These are phyloP conservation scores for Plasmodium vivax DNA, from an alignment of 169 alveolate species.

Conservation along the genomic window DNA sequence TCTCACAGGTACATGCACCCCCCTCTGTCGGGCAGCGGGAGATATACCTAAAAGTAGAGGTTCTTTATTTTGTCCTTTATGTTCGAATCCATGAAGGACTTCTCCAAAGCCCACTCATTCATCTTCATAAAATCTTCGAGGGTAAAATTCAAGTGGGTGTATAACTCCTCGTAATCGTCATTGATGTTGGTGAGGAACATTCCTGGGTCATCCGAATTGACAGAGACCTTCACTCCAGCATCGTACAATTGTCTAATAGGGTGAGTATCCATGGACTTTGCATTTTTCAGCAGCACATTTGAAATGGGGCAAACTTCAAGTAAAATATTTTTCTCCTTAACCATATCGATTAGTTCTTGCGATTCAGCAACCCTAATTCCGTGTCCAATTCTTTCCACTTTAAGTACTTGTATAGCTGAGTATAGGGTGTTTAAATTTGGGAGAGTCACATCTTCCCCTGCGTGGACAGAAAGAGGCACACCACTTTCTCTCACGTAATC, in stretches of 20 bases:
- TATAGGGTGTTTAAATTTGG: conserved; percentile 74
- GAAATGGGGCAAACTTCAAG: conserved; percentile 77
- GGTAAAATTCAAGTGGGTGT: conserved; percentile 62
- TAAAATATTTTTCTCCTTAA: conserved; percentile 67
- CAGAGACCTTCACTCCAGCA: conserved; percentile 77
- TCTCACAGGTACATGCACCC: not conserved
- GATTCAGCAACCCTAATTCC: conserved; percentile 77
- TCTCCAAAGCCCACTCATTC: conserved; percentile 78
- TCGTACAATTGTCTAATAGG: conserved; percentile 76
- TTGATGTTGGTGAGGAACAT: conserved; percentile 71
- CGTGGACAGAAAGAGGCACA: conserved; percentile 71
- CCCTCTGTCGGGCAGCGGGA: not conserved
- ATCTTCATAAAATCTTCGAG: conserved; percentile 75
- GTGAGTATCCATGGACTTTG: conserved; percentile 74
- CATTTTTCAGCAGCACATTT: conserved; percentile 69
- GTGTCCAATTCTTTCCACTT: conserved; percentile 77
- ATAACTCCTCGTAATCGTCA: conserved; percentile 75
- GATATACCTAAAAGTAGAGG: conserved; percentile 40
- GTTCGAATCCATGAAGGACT: conserved; percentile 57
- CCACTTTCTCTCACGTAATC: conserved; percentile 73
- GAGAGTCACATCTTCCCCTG: conserved; percentile 74
- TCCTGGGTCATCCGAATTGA: conserved; percentile 77
- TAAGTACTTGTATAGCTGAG: conserved; percentile 59
- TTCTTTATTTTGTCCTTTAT: conserved; percentile 32
- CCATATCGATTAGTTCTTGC: conserved; percentile 59